Conservation (phyloP, 1,139 yeast species). For the Schizosaccharomyces versatilis region DNA sequence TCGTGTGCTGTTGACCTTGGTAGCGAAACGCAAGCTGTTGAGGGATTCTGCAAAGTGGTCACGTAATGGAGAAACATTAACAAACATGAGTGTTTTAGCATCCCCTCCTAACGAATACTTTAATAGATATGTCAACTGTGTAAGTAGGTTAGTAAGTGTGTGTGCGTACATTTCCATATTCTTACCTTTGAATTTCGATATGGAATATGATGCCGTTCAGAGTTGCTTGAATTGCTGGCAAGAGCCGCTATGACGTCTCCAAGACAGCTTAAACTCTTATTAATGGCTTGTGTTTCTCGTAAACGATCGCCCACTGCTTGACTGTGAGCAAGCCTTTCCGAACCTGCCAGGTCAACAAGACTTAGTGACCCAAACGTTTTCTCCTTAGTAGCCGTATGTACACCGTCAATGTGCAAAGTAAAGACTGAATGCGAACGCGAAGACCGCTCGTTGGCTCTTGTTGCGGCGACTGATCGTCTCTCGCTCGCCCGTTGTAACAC, state of each 20-base stretch:
- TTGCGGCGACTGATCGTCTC: constrained; percentile 61
- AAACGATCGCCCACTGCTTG: constrained; percentile 44
- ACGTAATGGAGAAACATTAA: constrained; percentile 52
- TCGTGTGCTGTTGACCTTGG: constrained; percentile 27
- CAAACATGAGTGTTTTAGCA: constrained; percentile 85
- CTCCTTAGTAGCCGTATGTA: constrained; percentile 30
- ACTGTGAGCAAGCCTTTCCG: constrained; percentile 60
- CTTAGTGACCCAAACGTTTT: constrained; percentile 41
- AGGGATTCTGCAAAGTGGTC: constrained; percentile 53
- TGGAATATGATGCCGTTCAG: constrained; percentile 26
- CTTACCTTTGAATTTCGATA: constrained; percentile 29
- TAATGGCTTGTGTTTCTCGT: constrained; percentile 73
- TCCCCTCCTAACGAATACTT: constrained; percentile 70
- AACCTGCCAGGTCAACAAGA: constrained; percentile 68
- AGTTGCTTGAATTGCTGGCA: constrained; percentile 5
- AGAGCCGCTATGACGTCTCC: constrained; percentile 80
- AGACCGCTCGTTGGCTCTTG: constrained; percentile 61
- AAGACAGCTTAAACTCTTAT: constrained; percentile 65
- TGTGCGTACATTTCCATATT: constrained; percentile 8
- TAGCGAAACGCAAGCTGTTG: constrained; percentile 72
- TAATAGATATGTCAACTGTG: constrained; percentile 46
- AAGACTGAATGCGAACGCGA: constrained; percentile 56
- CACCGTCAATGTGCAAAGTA: constrained; percentile 38
- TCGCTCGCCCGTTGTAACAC: constrained; percentile 34
- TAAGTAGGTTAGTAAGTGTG: neutral